These are phyloP conservation scores for Suillus subalutaceus DNA, from an alignment of 768 basidiomycete genomes.

Conservation along the genomic window DNA sequence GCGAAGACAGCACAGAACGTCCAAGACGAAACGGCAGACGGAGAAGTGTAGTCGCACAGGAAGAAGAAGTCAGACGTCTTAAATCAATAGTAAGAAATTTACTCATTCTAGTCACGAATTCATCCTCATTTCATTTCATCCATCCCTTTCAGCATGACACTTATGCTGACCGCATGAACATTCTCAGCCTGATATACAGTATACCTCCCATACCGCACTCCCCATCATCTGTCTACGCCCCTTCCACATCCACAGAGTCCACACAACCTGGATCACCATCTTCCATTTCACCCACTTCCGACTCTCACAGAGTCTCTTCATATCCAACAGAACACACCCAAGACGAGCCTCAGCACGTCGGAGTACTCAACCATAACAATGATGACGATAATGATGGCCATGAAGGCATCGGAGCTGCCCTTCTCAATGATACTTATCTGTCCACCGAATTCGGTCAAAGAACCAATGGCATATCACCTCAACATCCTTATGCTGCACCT, in stretches of 20 bases:
- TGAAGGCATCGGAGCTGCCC: conserved; percentile 50
- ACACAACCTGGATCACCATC: conserved; percentile 41
- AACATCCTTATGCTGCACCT: conserved; percentile 56
- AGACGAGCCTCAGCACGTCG: conserved; percentile 34
- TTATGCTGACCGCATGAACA: conserved; percentile 93
- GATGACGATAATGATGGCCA: conserved; percentile 40
- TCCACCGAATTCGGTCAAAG: conserved; percentile 27
- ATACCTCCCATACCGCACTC: conserved; percentile 78
- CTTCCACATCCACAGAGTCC: conserved; percentile 41
- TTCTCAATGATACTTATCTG: conserved; percentile 37
- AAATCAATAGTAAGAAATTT: conserved; percentile 77
- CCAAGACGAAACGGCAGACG: conserved; percentile 62
- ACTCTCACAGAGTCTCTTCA: conserved; percentile 54
- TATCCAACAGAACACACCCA: conserved; percentile 41
- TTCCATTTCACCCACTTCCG: conserved; percentile 42
- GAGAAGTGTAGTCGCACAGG: conserved; percentile 84
- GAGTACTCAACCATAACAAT: conserved; percentile 21
- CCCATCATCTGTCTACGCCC: conserved; percentile 52
- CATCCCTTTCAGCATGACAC: conserved; percentile 75
- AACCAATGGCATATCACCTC: conserved; percentile 15
- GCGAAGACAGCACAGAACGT: conserved; percentile 79
- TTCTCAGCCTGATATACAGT: conserved; percentile 86
- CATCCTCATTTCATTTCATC: not conserved
- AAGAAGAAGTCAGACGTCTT: conserved; percentile 85
- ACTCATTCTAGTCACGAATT: conserved; percentile 9